Conservation (phyloP, 495 filamentous ascomycete genomes). For the Xylaria cubensis region DNA sequence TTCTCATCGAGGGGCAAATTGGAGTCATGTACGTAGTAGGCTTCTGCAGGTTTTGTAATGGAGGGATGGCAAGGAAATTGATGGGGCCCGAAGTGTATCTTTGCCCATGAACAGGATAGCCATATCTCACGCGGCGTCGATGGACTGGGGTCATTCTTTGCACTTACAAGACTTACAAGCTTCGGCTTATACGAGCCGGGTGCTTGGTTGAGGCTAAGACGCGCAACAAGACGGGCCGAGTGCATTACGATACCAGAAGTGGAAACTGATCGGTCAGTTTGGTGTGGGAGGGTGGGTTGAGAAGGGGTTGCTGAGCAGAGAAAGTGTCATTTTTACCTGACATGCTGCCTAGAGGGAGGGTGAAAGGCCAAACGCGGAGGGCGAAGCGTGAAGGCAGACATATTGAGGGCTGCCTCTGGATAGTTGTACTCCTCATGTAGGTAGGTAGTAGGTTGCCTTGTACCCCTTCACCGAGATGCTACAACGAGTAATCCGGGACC, state of each 20-base stretch:
- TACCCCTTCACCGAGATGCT: conserved; percentile 28
- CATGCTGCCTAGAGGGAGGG: neutral
- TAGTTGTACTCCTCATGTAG: neutral
- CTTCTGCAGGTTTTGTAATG: conserved; percentile 23
- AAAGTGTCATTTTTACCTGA: conserved; percentile 4
- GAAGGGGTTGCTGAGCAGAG: conserved; percentile 11
- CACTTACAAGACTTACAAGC: conserved; percentile 18
- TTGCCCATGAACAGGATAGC: conserved; percentile 21
- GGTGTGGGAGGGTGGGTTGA: conserved; percentile 27
- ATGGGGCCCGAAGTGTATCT: conserved; percentile 19
- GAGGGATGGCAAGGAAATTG: conserved; percentile 16
- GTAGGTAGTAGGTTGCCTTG: conserved; percentile 23
- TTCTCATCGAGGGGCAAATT: conserved; percentile 24
- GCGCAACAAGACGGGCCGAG: conserved; percentile 30
- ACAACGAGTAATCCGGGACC: conserved; percentile 25
- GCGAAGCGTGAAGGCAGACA: conserved; percentile 9
- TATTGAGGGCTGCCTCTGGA: neutral
- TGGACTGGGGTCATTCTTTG: conserved; percentile 20
- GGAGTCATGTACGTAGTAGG: conserved; percentile 13
- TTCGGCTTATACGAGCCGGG: conserved; percentile 25
- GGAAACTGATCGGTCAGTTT: conserved; percentile 23
- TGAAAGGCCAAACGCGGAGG: neutral
- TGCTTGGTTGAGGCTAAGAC: conserved; percentile 27
- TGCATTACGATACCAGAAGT: conserved; percentile 24
- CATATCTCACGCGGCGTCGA: conserved; percentile 20